Base-by-base conservation (phyloP, 2,329 filamentous ascomycete genomes). In the Pyrenochaeta sp. region DNA sequence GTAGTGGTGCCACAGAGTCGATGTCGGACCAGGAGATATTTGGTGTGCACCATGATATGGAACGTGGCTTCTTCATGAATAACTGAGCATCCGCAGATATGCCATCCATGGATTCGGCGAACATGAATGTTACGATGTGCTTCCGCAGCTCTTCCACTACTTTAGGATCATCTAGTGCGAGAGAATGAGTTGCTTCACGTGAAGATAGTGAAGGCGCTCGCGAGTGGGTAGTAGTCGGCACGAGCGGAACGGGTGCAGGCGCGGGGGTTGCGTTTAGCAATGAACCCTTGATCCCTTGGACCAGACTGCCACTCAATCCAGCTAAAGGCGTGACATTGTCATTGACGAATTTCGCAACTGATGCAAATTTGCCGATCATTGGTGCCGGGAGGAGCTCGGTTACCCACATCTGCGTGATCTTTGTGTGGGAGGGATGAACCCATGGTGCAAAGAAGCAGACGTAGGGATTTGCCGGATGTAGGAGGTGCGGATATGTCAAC, bases 391-490 rank as follows among this genome's bases (percentile, higher is more conserved):
- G 67, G n/a, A 72, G 45, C 43, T 68, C 65, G 5, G 67, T 65
- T 5, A 62, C 72, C 36, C 60, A 55, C 47, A 72, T 42, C 28
- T 62, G 59, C 9, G 50, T 53, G 40, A 73, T 47, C 9, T 59
- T 64, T 9, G 72, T 68, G 30, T 75, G 68, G 1, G 67, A 67
- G 8, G 63, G 68, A 50, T 75, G 72, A 8, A 75, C 70, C 71
- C 72, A 73, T 2, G 72, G 73, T 8, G 72, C 72, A 52, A 74
- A 74, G 59, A 74, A 70, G 54, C 65, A 64, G 24, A 72, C 50
- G 39, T 73, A 74, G 3, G 72, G 71, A 25, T 52, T 62, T 2
- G 51, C 44, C 6, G 71, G 72, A 45, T 72, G 66, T 27, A 75
- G 49, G 12, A 76, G 49, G 43, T 69, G 54, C 8, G 71, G 69